Conservation (phyloP, 768 basidiomycete genomes). For the Boletus bicolor region DNA sequence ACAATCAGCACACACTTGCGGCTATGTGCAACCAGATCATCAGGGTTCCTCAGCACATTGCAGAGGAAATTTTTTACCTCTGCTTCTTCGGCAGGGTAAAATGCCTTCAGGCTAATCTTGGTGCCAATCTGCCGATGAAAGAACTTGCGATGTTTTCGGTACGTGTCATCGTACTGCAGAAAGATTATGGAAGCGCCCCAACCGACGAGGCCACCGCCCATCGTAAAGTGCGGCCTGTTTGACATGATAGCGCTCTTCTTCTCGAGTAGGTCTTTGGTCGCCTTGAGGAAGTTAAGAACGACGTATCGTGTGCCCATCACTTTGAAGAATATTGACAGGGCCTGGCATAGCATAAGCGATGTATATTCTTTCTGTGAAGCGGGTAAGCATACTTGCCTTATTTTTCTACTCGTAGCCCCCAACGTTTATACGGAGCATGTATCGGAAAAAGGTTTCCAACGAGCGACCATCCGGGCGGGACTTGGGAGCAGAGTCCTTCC, state of each 20-base stretch:
- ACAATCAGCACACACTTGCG: not conserved
- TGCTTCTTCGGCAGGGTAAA: slow-evolving; percentile 1
- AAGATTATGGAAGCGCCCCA: slow-evolving; percentile 1
- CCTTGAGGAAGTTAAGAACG: slow-evolving; percentile 46
- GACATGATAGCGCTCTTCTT: slow-evolving; percentile 8
- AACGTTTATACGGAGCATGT: slow-evolving; percentile 48
- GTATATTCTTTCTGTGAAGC: not conserved
- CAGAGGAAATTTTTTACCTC: slow-evolving; percentile 4
- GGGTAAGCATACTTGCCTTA: slow-evolving; percentile 39
- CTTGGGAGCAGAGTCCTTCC: not conserved
- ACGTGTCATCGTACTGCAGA: slow-evolving; percentile 6
- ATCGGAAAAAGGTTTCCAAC: slow-evolving; percentile 56
- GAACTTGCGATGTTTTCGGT: slow-evolving; percentile 7
- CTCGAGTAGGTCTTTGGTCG: slow-evolving; percentile 12
- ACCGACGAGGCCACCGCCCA: slow-evolving; percentile 23
- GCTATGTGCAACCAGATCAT: slow-evolving; percentile 2
- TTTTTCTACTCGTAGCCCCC: slow-evolving; percentile 34
- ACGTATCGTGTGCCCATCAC: slow-evolving; percentile 45
- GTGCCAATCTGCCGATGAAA: slow-evolving; percentile 8
- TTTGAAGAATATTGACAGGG: not conserved
- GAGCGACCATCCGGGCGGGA: slow-evolving; percentile 31
- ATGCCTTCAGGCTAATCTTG: slow-evolving; percentile 2
- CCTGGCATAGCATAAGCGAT: slow-evolving; percentile 17
- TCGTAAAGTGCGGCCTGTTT: slow-evolving; percentile 7
- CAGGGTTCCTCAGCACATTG: slow-evolving; percentile 1